Base-by-base conservation (phyloP, 1,284 basidiomycete species). In the Pseudozyma hubeiensis region DNA sequence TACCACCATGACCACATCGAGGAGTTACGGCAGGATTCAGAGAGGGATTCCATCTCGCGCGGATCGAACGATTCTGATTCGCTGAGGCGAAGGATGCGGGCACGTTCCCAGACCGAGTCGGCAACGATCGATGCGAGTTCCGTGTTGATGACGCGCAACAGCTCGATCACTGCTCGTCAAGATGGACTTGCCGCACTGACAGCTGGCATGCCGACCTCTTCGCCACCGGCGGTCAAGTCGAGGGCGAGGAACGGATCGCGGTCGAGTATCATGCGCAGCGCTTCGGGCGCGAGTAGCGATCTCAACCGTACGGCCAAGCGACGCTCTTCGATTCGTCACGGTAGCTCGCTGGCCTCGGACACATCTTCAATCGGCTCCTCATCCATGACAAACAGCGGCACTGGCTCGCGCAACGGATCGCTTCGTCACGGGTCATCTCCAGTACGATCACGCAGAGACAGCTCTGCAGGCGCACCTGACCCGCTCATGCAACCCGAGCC, bases 401-500 rank as follows among this genome's bases (percentile, higher is more conserved):
- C 17, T 7, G 43, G 33, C 5, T 44, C 53, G 3, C 19, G 47
- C 8, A 41, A 10, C 16, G 43, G 47, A 1, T 66, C 69, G 47
- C 13, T 54, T 1, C 30, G 40, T 17, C 46, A 33, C 31, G 11
- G 34, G 1, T 16, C 44, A 10, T 31, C 34, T n/a, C 44, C 35
- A 1, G 19, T n/a, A 6, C 29, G 30, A 7, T 10, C n/a, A 10
- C 17, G 40, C n/a, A 37, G 8, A n/a, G 51, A 53, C 10, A 53
- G 51, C 41, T 11, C n/a, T 30, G 51, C 8, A 2, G 50, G 39
- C 5, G 51, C 33, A 50, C 63, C 71, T 5, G 58, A 62, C 40
- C 66, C 71, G 14, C 40, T 29, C 10, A 44, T 75, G 56, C 71
- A 75, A 43, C 70, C 70, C 2, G 75, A 77, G 34, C 75, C 75